A percentile compares a stretch with the other conserved stretches of the same genome.
These are phyloP conservation scores for Hordeum pubiflorum DNA, from an alignment of 202 grass and related monocot genomes.

Conservation along the genomic window DNA sequence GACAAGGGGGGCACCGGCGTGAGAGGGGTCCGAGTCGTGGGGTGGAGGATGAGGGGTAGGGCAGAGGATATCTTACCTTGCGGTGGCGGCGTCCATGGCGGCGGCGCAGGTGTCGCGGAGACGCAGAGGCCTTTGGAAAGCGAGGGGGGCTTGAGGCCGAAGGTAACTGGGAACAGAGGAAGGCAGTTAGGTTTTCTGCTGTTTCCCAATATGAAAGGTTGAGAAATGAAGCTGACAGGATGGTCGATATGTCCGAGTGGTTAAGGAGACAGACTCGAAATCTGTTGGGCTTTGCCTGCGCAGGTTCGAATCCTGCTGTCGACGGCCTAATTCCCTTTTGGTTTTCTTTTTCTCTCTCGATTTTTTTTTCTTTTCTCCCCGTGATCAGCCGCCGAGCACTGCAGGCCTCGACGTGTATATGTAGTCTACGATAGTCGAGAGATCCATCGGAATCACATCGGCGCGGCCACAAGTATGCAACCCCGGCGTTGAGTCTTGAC, in stretches of 20 bases:
- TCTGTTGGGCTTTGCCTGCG: constrained; percentile 97
- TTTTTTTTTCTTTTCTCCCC: too few species aligned
- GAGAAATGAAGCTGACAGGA: fast-evolving
- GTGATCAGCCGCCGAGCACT: too few species aligned
- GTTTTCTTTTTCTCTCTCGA: neutral
- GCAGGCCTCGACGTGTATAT: too few species aligned
- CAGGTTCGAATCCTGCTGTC: constrained; percentile 99
- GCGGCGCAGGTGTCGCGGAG: neutral
- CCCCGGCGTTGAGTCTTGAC: too few species aligned
- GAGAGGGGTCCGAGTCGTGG: neutral
- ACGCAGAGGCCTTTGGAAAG: neutral
- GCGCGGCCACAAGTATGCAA: too few species aligned
- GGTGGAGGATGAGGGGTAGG: neutral
- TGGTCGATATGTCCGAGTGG: constrained; percentile 92
- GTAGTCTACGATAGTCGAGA: too few species aligned
- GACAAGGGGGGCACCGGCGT: neutral
- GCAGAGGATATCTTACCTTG: constrained; percentile 25
- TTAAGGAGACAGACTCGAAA: constrained; percentile 99
- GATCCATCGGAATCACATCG: too few species aligned
- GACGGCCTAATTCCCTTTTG: constrained; percentile 16
- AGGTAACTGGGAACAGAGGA: neutral
- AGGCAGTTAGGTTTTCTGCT: neutral
- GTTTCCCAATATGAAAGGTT: fast-evolving
- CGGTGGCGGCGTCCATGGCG: constrained; percentile 28
- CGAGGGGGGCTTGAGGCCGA: neutral